These are phyloP conservation scores for Triticum dicoccoides DNA, from an alignment of 176 grass and related monocot species.

Conservation along the genomic window DNA sequence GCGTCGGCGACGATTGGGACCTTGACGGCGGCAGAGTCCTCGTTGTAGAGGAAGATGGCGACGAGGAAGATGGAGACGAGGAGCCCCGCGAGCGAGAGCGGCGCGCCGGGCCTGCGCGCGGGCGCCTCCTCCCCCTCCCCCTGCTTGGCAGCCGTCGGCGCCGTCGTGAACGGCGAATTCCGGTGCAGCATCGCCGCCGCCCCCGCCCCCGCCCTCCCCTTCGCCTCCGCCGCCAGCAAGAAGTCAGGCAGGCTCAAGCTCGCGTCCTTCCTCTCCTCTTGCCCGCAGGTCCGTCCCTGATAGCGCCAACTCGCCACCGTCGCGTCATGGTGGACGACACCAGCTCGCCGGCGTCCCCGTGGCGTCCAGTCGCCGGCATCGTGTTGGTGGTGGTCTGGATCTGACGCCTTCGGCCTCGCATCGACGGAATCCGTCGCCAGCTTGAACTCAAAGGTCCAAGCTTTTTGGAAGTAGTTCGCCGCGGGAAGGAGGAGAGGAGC, in stretches of 20 bases:
- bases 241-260: not conserved
- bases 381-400: no score
- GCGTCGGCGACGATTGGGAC: conserved; percentile 28
- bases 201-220: not conserved
- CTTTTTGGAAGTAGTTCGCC: no score
- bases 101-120: conserved; percentile 37
- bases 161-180: conserved; percentile 41
- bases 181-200: conserved; percentile 42
- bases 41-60: conserved; percentile 71
- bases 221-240: not conserved
- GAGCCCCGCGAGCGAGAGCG: conserved; percentile 49
- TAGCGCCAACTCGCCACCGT: no score
- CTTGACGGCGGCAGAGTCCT: conserved; percentile 49
- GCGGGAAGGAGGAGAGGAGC: no score
- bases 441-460: no score
- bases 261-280: not conserved
- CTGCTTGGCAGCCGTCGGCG: conserved; percentile 43
- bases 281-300: no score
- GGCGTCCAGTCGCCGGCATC: no score
- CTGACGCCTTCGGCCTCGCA: no score
- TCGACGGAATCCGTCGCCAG: no score
- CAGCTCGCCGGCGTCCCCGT: no score
- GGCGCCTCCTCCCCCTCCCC: conserved; percentile 11
- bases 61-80: conserved; percentile 59
- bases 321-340: no score